A percentile compares a stretch with the other conserved stretches of the same genome.
phyloP scores from a whole-genome alignment of 2,329 filamentous ascomycete genomes.

The Trichoderma brevicompactum region DNA sequence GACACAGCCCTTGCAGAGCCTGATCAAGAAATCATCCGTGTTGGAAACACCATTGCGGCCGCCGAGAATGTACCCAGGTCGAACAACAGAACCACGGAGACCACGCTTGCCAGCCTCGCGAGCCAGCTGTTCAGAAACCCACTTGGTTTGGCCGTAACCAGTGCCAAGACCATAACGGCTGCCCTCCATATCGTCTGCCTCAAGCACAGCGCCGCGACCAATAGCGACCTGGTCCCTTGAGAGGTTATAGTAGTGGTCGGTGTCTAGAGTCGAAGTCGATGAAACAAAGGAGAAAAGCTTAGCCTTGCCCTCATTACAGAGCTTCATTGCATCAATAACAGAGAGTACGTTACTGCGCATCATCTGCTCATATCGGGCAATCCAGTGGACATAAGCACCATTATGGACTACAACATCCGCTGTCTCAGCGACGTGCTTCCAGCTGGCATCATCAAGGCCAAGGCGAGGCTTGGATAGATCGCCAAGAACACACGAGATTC shows the following conservation, averaged over 20 bases:
- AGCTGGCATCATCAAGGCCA: constrained; percentile 68
- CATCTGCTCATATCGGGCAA: constrained; percentile 74
- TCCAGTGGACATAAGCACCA: constrained; percentile 81
- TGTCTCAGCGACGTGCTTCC: constrained; percentile 66
- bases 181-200: constrained; percentile 78
- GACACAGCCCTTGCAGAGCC: constrained; percentile 84
- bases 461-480: constrained; percentile 74
- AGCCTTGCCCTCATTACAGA: constrained; percentile 76
- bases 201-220: constrained; percentile 68
- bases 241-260: constrained; percentile 75
- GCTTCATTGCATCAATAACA: constrained; percentile 74
- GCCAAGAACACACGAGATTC: constrained; percentile 71
- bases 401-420: constrained; percentile 83
- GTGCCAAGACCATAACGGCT: constrained; percentile 77
- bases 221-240: constrained; percentile 57
- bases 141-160: constrained; percentile 77
- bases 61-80: constrained; percentile 85
- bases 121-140: constrained; percentile 69
- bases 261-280: constrained; percentile 76
- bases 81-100: constrained; percentile 73
- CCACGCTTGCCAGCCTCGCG: constrained; percentile 79
- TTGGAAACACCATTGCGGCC: constrained; percentile 70
- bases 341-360: constrained; percentile 77
- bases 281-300: constrained; percentile 84
- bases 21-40: constrained; percentile 88